Conservation (phyloP, 164 flowering plant species). For the Umbilicus rupestris region DNA sequence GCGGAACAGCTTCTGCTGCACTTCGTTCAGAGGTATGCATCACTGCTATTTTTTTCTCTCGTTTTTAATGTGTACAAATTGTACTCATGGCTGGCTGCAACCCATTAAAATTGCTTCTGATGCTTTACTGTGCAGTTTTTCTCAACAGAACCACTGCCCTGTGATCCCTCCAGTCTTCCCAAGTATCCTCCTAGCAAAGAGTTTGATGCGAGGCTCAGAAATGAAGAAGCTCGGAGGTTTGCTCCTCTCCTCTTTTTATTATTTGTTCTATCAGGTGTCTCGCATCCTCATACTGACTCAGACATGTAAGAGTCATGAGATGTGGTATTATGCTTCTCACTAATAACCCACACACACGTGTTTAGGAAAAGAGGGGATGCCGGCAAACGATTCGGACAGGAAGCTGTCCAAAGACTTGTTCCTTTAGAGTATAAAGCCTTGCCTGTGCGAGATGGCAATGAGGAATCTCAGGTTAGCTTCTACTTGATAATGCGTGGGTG, state of each 20-base stretch:
- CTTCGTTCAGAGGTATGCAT: conserved; percentile 56
- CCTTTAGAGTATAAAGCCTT: conserved; percentile 38
- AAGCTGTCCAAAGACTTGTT: conserved; percentile 26
- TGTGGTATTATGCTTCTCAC: conserved; percentile 1
- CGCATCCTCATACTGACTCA: too few relatives aligned
- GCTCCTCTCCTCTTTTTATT: background rate
- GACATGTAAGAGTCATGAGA: too few relatives aligned
- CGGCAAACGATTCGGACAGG: conserved; percentile 20
- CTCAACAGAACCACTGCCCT: conserved; percentile 61
- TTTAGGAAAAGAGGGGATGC: conserved; percentile 46
- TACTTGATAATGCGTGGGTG: background rate
- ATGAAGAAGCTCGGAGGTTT: conserved; percentile 74
- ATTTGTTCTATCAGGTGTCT: background rate
- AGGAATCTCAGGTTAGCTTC: conserved; percentile 31
- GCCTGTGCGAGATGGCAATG: conserved; percentile 62
- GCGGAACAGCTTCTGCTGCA: conserved; percentile 72
- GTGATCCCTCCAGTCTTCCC: conserved; percentile 75
- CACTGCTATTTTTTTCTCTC: background rate
- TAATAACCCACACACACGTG: background rate
- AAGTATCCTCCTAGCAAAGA: conserved; percentile 87
- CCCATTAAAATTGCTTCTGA: background rate
- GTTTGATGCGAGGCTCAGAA: conserved; percentile 60
- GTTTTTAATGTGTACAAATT: background rate
- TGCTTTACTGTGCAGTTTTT: conserved; percentile 49
- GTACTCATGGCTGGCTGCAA: background rate